These are phyloP conservation scores for Backusella westeae DNA, from an alignment of 192 early-diverging fungal species.

Conservation along the genomic window DNA sequence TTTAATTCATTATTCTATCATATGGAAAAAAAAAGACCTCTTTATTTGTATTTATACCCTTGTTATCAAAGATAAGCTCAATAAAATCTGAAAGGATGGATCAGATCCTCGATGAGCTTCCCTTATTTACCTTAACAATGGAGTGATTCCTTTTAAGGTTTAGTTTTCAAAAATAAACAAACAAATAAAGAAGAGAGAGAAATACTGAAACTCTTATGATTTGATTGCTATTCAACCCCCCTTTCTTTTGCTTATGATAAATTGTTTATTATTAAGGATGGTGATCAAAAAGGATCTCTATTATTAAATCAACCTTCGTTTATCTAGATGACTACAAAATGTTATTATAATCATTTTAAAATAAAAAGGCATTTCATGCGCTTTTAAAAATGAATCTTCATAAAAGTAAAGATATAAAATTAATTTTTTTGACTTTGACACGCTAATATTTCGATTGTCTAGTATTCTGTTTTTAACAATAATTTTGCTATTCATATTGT, in stretches of 20 bases:
- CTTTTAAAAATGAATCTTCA: background rate
- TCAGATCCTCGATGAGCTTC: background rate
- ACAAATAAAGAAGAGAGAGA: background rate
- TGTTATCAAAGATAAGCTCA: background rate
- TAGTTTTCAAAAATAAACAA: background rate
- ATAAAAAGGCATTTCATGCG: background rate
- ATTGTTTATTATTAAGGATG: background rate
- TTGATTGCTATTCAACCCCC: background rate
- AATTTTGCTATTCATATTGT: background rate
- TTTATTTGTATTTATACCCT: background rate
- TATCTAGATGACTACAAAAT: background rate
- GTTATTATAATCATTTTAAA: no score
- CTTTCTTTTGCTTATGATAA: background rate
- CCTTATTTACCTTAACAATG: background rate
- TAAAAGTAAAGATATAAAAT: background rate
- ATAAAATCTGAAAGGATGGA: background rate
- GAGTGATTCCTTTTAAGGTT: background rate
- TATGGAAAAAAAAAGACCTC: background rate
- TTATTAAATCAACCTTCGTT: background rate
- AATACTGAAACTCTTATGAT: background rate
- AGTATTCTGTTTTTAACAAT: background rate
- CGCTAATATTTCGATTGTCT: background rate
- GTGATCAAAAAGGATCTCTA: background rate
- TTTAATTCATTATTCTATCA: background rate
- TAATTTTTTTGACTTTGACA: background rate